These are phyloP conservation scores for Gentiana straminea DNA, from an alignment of 257 asterid genomes.

Conservation along the genomic window DNA sequence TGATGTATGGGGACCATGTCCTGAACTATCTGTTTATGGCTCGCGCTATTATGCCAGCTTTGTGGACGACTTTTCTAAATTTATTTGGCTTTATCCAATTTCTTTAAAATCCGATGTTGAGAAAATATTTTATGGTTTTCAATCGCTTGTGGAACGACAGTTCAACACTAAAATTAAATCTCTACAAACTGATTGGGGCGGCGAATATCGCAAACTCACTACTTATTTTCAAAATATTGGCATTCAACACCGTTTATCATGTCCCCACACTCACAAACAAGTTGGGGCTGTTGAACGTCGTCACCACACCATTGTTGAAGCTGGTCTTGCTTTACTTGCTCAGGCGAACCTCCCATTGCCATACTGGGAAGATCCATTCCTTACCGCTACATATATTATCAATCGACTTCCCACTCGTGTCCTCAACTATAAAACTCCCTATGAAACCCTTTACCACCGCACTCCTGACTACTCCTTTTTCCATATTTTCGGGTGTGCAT, in stretches of 20 bases:
- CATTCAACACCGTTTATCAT: neutral
- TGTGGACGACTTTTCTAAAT: neutral
- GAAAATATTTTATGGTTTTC: neutral
- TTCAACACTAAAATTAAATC: neutral
- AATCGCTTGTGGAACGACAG: neutral
- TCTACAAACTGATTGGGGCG: neutral
- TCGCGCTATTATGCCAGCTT: neutral
- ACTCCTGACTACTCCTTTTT: neutral
- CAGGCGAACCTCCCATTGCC: neutral
- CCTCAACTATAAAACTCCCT: neutral
- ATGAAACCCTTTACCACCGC: neutral
- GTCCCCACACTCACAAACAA: slow-evolving; percentile 1
- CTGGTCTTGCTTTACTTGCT: neutral
- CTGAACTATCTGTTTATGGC: neutral
- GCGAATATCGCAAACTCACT: neutral
- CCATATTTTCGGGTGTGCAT: slow-evolving; percentile 3
- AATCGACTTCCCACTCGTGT: slow-evolving; percentile 3
- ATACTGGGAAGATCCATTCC: neutral
- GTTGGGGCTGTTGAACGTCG: neutral
- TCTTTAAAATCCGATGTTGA: neutral
- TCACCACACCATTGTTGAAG: neutral
- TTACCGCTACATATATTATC: neutral
- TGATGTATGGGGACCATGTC: neutral
- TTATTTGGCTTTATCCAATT: neutral
- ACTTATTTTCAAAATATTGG: neutral